Conservation (phyloP, 2,329 filamentous ascomycete species). For the Alternaria ethzedia region DNA sequence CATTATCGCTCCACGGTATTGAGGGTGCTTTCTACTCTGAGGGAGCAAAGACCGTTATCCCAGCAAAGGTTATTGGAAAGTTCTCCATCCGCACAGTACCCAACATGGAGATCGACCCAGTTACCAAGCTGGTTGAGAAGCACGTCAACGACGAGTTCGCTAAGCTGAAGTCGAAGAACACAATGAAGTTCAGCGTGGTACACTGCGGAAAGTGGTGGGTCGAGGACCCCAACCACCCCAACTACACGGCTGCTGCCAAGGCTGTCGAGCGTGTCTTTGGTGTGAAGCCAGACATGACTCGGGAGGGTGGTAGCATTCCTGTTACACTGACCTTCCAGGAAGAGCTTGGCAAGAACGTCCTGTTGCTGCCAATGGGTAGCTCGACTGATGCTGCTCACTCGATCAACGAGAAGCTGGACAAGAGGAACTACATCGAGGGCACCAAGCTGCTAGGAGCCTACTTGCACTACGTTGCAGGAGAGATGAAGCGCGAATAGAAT, state of each 20-base stretch:
- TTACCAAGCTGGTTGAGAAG: conserved; percentile 83
- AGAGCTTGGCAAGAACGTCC: conserved; percentile 96
- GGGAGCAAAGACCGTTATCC: conserved; percentile 97
- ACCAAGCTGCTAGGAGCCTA: conserved; percentile 96
- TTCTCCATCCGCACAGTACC: conserved; percentile 98
- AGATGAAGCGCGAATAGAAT: conserved; percentile 63
- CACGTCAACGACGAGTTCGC: conserved; percentile 85
- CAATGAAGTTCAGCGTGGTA: conserved; percentile 77
- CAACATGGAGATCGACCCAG: conserved; percentile 92
- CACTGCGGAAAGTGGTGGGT: conserved; percentile 99
- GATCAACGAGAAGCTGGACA: conserved; percentile 98
- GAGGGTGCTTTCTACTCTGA: conserved; percentile 94
- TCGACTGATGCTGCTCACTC: conserved; percentile 96
- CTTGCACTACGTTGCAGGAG: conserved; percentile 92
- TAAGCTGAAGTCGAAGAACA: conserved; percentile 92
- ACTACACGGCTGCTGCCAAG: conserved; percentile 92
- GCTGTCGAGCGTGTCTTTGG: conserved; percentile 96
- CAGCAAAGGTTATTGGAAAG: conserved; percentile 96
- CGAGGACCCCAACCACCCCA: conserved; percentile 97
- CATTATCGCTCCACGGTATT: conserved; percentile 89
- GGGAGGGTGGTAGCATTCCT: conserved; percentile 96
- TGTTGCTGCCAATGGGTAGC: conserved; percentile 95
- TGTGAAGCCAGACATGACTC: conserved; percentile 90
- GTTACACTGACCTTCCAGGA: conserved; percentile 97
- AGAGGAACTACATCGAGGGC: conserved; percentile 96